Evolutionary conservation across 768 basidiomycete genomes (phyloP), one percentile per base, ranked within the genome.

Genomic region (Hygrophorus pudorinus): DNA sequence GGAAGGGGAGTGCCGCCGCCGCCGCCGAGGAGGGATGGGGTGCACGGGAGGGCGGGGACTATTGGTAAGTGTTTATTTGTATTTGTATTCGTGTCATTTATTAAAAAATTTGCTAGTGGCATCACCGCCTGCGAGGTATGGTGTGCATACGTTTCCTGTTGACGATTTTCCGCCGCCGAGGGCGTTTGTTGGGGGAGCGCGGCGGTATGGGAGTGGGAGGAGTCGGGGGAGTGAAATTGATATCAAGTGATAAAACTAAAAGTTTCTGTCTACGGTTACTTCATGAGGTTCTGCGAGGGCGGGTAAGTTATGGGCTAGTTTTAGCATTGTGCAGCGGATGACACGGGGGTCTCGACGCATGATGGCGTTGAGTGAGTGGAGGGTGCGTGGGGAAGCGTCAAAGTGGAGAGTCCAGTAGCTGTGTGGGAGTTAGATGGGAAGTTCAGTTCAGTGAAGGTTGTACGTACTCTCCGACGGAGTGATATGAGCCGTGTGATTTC

Each of bases 361-460:
- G 45, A 83, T 68, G 7, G 66, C 62, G 51, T 79, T 78, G n/a
- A 94, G 67, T 1, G 72, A 66, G 5, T 68, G 65, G 39, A 93
- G 67, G 0, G 77, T 79, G 31, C 68, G 67, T 9, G 90, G 90
- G 7, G 84, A 83, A 3, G 86, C 77, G 67, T 94, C 91, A 59
- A 92, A 94, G 57, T 88, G 76, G 68, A 94, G 75, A 3, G 84
- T 81, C 88, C 88, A 93, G 59, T 91, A 91, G 53, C 90, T 93
- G 53, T 21, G 13, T 33, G 20, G 42, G 16, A 41, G 30, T 11
- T 14, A 38, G 2, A 33, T 40, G 17, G 42, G 12, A 11, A 14
- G 29, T 27, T 4, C 5, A 32, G 46, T 38, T 30, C 31, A n/a
- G 18, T n/a, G 24, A 11, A 29, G 16, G 41, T 44, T 36, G 13